Conservation (phyloP, 1,284 basidiomycete species). For the Ustilago trichophora region DNA sequence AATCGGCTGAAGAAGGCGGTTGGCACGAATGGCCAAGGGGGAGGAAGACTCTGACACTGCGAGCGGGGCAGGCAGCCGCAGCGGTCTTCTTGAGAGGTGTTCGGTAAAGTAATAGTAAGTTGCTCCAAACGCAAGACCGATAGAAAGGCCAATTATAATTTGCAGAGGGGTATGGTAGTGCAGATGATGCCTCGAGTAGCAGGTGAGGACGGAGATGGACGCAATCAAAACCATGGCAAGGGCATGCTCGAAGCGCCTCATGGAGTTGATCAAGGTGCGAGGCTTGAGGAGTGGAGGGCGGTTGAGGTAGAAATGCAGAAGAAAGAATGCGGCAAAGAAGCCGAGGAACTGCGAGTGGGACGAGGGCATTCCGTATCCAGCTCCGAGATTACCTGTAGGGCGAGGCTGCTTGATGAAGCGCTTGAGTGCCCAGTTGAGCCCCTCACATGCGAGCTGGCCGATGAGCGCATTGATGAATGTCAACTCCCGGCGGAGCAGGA, state of each 20-base stretch:
- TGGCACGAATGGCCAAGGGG: slow-evolving; percentile 17
- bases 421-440: slow-evolving; percentile 77
- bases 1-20: slow-evolving; percentile 25
- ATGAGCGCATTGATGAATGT: slow-evolving; percentile 82
- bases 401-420: slow-evolving; percentile 75
- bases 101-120: slow-evolving; percentile 74
- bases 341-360: slow-evolving; percentile 89
- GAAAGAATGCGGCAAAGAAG: slow-evolving; percentile 80
- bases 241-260: slow-evolving; percentile 51
- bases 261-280: slow-evolving; percentile 37
- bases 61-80: slow-evolving; percentile 34
- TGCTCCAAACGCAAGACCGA: slow-evolving; percentile 74
- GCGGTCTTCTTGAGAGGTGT: slow-evolving; percentile 69
- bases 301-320: slow-evolving; percentile 77
- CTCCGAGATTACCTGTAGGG: slow-evolving; percentile 75
- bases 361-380: slow-evolving; percentile 85
- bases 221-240: slow-evolving; percentile 72
- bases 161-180: slow-evolving; percentile 78
- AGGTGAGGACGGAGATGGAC: slow-evolving; percentile 74
- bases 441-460: slow-evolving; percentile 80
- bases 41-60: slow-evolving; percentile 39
- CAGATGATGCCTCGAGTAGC: slow-evolving; percentile 81
- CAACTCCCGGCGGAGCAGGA: slow-evolving; percentile 79
- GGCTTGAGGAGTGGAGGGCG: slow-evolving; percentile 73
- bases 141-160: slow-evolving; percentile 76